These are phyloP conservation scores for Astragalus glycyphyllos DNA, from an alignment of 306 rosid species.

Conservation along the genomic window DNA sequence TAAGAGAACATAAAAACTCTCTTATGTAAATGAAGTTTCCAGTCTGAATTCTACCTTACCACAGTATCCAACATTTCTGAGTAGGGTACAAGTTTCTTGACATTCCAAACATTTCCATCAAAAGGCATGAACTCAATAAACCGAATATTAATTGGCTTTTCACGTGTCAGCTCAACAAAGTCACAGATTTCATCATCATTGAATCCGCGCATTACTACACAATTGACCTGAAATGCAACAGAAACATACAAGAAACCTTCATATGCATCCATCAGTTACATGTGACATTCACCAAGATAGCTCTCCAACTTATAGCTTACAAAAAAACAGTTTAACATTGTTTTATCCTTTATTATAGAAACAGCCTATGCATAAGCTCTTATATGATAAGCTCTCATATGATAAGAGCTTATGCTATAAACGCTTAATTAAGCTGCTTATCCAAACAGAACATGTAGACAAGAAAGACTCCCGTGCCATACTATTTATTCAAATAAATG, in stretches of 20 bases:
- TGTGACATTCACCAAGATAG: background rate
- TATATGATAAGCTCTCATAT: too few species aligned
- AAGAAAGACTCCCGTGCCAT: background rate
- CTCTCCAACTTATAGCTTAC: too few species aligned
- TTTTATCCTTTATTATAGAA: too few species aligned
- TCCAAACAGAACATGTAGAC: background rate
- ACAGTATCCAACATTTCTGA: conserved; percentile 88
- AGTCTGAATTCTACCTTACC: conserved; percentile 83
- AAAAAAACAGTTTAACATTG: too few species aligned
- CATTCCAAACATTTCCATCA: conserved; percentile 99
- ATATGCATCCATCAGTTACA: conserved; percentile 31
- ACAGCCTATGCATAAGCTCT: too few species aligned
- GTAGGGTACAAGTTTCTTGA: conserved; percentile 91
- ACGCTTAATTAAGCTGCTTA: too few species aligned
- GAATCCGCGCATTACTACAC: conserved; percentile 93
- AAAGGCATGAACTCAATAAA: conserved; percentile 99
- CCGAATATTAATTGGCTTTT: conserved; percentile 79
- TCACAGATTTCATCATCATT: conserved; percentile 89
- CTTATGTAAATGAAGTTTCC: conserved; percentile 37
- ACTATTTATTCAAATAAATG: conserved; percentile 2
- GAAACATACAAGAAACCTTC: conserved; percentile 28
- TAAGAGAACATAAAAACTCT: conserved; percentile 37
- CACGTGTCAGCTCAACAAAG: conserved; percentile 85
- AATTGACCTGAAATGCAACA: conserved; percentile 75
- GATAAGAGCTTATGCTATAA: too few species aligned